Evolutionary conservation across 1,284 basidiomycete species (phyloP), one percentile per base, ranked within the genome.

Genomic region (Dichomitus squalens): DNA sequence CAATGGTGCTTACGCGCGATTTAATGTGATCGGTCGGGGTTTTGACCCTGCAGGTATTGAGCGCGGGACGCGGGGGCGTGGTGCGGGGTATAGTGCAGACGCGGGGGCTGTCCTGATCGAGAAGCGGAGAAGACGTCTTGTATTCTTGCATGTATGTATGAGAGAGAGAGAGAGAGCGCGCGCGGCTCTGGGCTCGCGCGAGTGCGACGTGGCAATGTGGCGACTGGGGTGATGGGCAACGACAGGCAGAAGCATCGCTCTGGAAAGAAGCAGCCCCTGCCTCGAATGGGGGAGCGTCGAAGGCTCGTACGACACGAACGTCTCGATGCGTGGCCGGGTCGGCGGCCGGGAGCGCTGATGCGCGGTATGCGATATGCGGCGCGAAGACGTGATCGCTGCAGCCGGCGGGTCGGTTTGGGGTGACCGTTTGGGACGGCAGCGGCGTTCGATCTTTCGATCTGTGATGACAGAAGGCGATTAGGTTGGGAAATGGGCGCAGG

Each of bases 31-130:
- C 16, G 41, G 41, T 27, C 25, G 41, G 25, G 41, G 29, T n/a
- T n/a, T 48, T 39, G 47, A n/a, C 33, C 34, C 47, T 49, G 43
- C 49, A 53, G 48, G 49, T 55, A 52, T 47, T 60, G 39, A 52
- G 18, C 49, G 39, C 46, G 43, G 43, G 18, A n/a, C 35, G n/a
- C 35, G 12, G 35, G 35, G 12, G 35, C 35, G n/a, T 12, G n/a
- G 12, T 36, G 35, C 4, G 35, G n/a, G 12, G 35, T 36, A 4
- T n/a, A 11, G n/a, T 12, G 35, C 29, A 31, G 6, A 31, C 29
- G 29, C 29, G 29, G 29, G 11, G 29, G n/a, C 5, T 31, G 29
- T 31, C 29, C 29, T 31, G 5, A 31, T 31, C 35, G 16, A 36
- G 35, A 12, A 36, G 35, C 4, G 35, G 16, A 36, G 31, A 12